Evolutionary conservation across 345 rosid species (phyloP).

Genomic region (Populus simonii): DNA sequence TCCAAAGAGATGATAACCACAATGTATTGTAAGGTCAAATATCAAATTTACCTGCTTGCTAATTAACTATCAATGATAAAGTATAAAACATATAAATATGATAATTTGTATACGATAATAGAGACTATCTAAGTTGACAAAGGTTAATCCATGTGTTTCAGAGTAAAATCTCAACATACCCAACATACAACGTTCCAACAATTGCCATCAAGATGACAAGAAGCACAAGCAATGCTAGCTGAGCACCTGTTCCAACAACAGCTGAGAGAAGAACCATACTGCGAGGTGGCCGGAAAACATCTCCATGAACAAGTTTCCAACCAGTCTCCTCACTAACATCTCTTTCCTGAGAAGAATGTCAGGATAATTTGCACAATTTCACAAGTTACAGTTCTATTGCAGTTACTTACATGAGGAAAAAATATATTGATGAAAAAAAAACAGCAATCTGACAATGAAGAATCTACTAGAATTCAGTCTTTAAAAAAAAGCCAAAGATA

Average conservation of each 20-base stretch:
- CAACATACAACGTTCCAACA: constrained; percentile 80
- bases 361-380: constrained; percentile 4
- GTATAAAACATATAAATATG: background rate
- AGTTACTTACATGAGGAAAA: background rate
- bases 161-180: constrained; percentile 49
- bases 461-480: background rate
- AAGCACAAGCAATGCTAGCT: constrained; percentile 83
- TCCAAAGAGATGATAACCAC: background rate
- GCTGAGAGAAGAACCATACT: constrained; percentile 74
- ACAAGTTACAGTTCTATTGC: constrained; percentile 17
- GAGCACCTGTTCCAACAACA: constrained; percentile 95
- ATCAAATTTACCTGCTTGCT: background rate
- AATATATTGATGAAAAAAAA: background rate
- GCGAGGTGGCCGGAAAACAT: constrained; percentile 82
- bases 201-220: constrained; percentile 91
- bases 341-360: constrained; percentile 57
- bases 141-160: background rate
- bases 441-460: background rate
- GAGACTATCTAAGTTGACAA: background rate
- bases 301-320: constrained; percentile 97
- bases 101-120: background rate
- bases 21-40: background rate
- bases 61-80: background rate
- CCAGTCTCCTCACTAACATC: constrained; percentile 98
- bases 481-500: background rate